A percentile compares a stretch with the other conserved stretches of the same genome.
These are phyloP conservation scores for Acorus gramineus DNA, from an alignment of 106 monocot species.

Conservation along the genomic window DNA sequence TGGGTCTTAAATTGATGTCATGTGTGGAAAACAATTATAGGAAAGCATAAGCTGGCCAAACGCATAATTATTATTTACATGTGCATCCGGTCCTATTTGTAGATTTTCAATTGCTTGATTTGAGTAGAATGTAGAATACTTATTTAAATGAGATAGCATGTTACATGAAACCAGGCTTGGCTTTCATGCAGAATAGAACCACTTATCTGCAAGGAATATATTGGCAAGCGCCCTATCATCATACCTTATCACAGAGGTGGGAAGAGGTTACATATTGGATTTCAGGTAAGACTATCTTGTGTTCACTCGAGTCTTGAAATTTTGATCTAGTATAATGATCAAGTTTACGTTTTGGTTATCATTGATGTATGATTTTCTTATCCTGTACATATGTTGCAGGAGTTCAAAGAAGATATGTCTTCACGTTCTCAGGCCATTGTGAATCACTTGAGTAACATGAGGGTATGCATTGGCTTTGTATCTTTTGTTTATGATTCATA, in stretches of 20 bases:
- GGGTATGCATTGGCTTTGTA: constrained; percentile 28
- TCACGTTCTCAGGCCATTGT: constrained; percentile 35
- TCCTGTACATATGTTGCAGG: constrained; percentile 28
- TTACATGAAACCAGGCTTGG: constrained; percentile 28
- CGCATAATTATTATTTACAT: too few relatives aligned
- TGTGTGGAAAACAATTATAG: too few relatives aligned
- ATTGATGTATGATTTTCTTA: too few relatives aligned
- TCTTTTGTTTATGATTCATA: background rate
- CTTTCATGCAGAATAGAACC: constrained; percentile 93
- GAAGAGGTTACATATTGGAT: constrained; percentile 83
- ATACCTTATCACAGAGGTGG: constrained; percentile 97
- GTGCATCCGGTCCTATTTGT: too few relatives aligned
- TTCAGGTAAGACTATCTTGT: constrained; percentile 41
- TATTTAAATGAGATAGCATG: constrained; percentile 23
- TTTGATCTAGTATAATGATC: too few relatives aligned
- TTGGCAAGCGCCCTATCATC: constrained; percentile 68
- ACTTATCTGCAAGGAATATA: constrained; percentile 82
- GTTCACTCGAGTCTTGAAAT: too few relatives aligned
- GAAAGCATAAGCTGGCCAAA: too few relatives aligned
- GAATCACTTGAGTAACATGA: constrained; percentile 43
- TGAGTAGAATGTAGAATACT: background rate
- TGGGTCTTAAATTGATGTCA: too few relatives aligned
- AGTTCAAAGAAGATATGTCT: constrained; percentile 67
- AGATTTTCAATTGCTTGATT: too few relatives aligned
- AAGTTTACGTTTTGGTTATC: too few relatives aligned